Evolutionary conservation across 169 alveolate species (phyloP).

Genomic region (Eimeria tenella): DNA sequence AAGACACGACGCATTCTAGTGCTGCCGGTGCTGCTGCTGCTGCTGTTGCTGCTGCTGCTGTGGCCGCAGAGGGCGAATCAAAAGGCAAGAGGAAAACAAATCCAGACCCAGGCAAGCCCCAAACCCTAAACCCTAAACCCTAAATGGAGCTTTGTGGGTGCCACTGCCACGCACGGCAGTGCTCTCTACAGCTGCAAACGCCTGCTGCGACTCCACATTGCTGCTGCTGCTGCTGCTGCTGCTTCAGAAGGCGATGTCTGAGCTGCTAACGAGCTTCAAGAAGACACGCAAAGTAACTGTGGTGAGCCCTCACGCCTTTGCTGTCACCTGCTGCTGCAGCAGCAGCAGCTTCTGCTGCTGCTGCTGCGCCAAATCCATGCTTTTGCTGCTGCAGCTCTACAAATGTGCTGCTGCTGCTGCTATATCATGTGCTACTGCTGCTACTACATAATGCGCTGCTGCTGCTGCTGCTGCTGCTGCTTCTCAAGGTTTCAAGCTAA

Average conservation of each 20-base stretch:
- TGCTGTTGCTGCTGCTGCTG: not conserved
- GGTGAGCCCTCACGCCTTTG: not conserved
- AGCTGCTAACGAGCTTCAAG: not conserved
- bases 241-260: conserved; percentile 3
- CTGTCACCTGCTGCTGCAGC: not conserved
- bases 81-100: not conserved
- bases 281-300: not conserved
- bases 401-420: conserved; percentile 4
- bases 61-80: not conserved
- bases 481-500: not conserved
- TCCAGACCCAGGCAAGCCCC: conserved; percentile 16
- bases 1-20: not conserved
- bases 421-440: not conserved
- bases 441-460: not conserved
- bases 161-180: too few relatives aligned
- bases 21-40: not conserved
- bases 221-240: conserved; percentile 22
- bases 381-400: not conserved
- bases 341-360: not conserved
- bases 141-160: not conserved
- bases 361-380: conserved; percentile 1
- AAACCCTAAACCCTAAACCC: not conserved
- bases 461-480: conserved; percentile 43
- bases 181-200: not conserved
- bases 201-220: not conserved